Conservation (phyloP, 169 alveolate species). For the Plasmodium inui region DNA sequence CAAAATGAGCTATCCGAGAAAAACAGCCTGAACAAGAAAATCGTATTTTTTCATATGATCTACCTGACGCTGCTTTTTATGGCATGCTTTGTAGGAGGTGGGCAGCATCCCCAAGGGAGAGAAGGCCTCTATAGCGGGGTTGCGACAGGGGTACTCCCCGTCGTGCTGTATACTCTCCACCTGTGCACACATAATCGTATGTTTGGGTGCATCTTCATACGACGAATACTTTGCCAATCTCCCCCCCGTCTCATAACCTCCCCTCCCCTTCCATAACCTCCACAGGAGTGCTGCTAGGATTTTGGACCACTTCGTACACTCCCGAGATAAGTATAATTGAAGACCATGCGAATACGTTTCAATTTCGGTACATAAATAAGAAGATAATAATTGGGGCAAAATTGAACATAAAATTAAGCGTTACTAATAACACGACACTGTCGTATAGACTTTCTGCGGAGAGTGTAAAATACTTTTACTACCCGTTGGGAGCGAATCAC, state of each 20-base stretch:
- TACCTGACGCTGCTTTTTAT: constrained; percentile 53
- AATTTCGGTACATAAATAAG: constrained; percentile 25
- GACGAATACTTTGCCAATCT: not conserved
- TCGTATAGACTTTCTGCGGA: constrained; percentile 76
- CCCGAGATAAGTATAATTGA: constrained; percentile 51
- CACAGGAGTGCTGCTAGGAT: constrained; percentile 55
- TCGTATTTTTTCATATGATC: constrained; percentile 40
- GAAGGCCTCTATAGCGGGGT: not conserved
- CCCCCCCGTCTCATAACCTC: not conserved
- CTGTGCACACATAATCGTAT: not conserved
- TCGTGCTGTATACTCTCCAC: not conserved
- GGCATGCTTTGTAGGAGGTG: constrained; percentile 67
- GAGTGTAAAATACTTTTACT: constrained; percentile 72
- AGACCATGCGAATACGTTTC: constrained; percentile 71
- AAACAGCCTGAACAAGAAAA: constrained; percentile 21
- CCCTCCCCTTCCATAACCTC: not conserved
- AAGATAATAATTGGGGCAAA: constrained; percentile 80
- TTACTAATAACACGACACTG: constrained; percentile 77
- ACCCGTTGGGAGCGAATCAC: constrained; percentile 79
- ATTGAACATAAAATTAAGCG: constrained; percentile 47
- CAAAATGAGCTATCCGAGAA: constrained; percentile 34
- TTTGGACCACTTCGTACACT: constrained; percentile 68
- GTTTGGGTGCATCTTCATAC: not conserved
- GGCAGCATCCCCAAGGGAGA: not conserved
- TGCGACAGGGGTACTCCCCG: not conserved